Base-by-base conservation (phyloP, 2,329 filamentous ascomycete species). In the Chalaropsis ovoidea region DNA sequence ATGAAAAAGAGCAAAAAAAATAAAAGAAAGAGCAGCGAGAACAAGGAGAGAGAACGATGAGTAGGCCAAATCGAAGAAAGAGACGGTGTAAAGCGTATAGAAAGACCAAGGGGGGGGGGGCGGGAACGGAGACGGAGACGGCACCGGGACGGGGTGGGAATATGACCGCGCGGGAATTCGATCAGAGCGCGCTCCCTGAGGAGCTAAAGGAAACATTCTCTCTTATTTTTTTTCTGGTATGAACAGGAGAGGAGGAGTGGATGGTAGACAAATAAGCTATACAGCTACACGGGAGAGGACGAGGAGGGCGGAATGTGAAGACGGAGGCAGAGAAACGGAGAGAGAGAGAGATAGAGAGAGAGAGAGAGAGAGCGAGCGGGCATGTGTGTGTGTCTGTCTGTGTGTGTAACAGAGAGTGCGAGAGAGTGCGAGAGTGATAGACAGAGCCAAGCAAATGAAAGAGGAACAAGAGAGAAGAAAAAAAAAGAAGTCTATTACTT, bases 401-500 rank as follows among this genome's bases (percentile, higher is more conserved):
- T 31, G 31, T 31, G 31, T 31, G 31, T 6, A 24, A 61, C 22
- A 19, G 22, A 42, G 17, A 42, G n/a, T 1, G 22, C 27, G 7
- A 24, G 35, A 24, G 22, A 52, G 19, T 31, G 45, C 15, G 11
- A 52, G 27, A 54, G 7, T 41, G 49, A 54, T 22, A 27, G 22
- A 52, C 45, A 5, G 35, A 39, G 24, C 4, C 5, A 31, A 39
- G 19, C 43, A 49, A 49, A 47, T 19, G 15, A 45, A 42, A 24
- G 31, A 47, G 35, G 35, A 24, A 39, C 35, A 39, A 10, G 35
- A 39, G 31, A 61, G 13, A 43, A 45, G 15, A 43, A 61, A n/a
- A 42, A 42, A 49, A n/a, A 39, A 49, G 17, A 62, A 31, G 27
- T 58, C 27, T 58, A 58, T 70, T 80, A 81, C 74, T 81, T 80